A percentile compares a stretch with the other conserved stretches of the same genome.
Conservation (phyloP, 805 yeast species). For the Ogataea naganishii region DNA sequence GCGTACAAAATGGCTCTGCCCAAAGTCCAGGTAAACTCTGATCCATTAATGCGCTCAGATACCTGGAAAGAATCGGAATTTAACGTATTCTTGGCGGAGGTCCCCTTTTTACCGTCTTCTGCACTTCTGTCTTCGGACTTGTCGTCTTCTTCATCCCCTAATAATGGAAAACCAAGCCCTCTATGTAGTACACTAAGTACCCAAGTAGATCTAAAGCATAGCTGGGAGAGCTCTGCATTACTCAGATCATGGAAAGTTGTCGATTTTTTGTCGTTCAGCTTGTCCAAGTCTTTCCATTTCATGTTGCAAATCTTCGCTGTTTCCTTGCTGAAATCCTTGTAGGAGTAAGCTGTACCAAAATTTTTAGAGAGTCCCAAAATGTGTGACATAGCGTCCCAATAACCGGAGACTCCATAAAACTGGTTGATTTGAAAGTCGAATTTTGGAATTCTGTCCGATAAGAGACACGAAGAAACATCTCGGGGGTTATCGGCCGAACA, state of each 20-base stretch:
- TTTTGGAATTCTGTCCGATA: conserved; percentile 44
- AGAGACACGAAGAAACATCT: conserved; percentile 36
- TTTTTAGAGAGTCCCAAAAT: conserved; percentile 26
- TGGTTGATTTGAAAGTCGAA: conserved; percentile 48
- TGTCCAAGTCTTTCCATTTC: conserved; percentile 27
- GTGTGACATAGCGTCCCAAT: conserved; percentile 52
- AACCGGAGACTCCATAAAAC: conserved; percentile 60
- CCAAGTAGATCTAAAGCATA: conserved; percentile 60
- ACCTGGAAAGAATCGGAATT: conserved; percentile 31
- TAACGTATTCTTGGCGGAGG: background rate
- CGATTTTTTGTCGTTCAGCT: conserved; percentile 21
- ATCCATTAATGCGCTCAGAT: conserved; percentile 61
- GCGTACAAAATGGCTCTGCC: conserved; percentile 68
- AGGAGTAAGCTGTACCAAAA: conserved; percentile 34
- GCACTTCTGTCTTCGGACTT: conserved; percentile 5
- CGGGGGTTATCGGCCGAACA: conserved; percentile 14
- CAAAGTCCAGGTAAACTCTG: conserved; percentile 88
- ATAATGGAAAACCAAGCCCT: conserved; percentile 51
- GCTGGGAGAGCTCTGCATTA: conserved; percentile 37
- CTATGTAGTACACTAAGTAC: conserved; percentile 46
- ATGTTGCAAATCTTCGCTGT: conserved; percentile 41
- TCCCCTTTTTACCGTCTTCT: conserved; percentile 10
- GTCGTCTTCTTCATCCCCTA: conserved; percentile 31
- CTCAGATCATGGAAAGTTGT: conserved; percentile 20
- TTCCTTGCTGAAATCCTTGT: conserved; percentile 30